Evolutionary conservation across 768 basidiomycete species (phyloP), one percentile per base, ranked within the genome.

Genomic region (Serendipita indica): DNA sequence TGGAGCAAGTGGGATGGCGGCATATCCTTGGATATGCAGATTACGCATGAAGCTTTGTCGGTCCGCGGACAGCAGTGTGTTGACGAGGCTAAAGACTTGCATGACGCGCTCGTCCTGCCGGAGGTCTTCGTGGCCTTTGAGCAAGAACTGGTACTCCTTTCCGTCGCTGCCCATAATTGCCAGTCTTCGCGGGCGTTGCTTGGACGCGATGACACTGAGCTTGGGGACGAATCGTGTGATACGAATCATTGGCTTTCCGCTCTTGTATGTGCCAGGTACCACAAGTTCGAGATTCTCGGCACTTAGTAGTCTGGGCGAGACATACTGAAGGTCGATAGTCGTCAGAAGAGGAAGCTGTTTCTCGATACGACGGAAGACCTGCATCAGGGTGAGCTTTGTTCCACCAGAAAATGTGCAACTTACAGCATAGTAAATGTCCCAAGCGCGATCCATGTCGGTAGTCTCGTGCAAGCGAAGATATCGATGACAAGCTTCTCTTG

Each of bases 61-160:
- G 59, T 77, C 75, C 28, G 68, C 69, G 18, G 68, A 66, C 20
- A 77, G 70, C 1, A 76, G 66, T 1, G 74, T 75, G 66, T 77
- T 77, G 68, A 75, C 72, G 49, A 77, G 69, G n/a, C 76, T 75
- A 62, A 77, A 75, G 32, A 77, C 71, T 63, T 77, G 76, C 75
- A 76, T 76, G 61, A 77, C 76, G 22, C 76, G 69, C 63, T 77
- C 76, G 64, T 77, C 76, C 62, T 76, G 75, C 5, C 76, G 74
- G 4, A 77, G 67, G 66, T 77, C 76, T 64, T 77, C 76, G 66
- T 77, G 76, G 18, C 72, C 76, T 65, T 77, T 77, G 54, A 77
- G 68, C 32, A 69, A 62, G 64, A 72, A 77, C 35, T 70, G 69
- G 61, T 76, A 75, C 27, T 75, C 75, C 57, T 71, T 70, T n/a